Percentiles rank a stretch among this genome's conserved stretches.
phyloP scores from a whole-genome alignment of 805 yeast species.

The Ogataea siamensis region DNA sequence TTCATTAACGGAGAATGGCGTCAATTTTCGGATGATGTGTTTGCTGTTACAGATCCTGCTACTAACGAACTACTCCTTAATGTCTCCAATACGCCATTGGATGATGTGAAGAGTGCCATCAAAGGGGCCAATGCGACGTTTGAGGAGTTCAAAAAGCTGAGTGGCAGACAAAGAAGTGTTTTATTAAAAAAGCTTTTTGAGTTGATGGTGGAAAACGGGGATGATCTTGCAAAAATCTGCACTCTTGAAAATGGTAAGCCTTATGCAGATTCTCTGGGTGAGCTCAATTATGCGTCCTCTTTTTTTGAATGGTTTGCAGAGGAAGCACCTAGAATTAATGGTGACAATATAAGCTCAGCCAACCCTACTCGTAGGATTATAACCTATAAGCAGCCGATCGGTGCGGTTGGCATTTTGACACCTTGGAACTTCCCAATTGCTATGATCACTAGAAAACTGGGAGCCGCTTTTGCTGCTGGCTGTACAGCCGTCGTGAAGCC shows the following conservation, averaged over 20 bases:
- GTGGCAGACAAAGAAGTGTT: constrained; percentile 55
- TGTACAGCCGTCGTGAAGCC: constrained; percentile 78
- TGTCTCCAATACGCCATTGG: constrained; percentile 53
- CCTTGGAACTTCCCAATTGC: constrained; percentile 88
- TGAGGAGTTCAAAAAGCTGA: constrained; percentile 46
- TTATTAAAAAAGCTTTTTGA: constrained; percentile 51
- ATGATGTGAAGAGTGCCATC: constrained; percentile 53
- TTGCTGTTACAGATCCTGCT: constrained; percentile 78
- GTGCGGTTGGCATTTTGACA: constrained; percentile 74
- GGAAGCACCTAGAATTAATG: constrained; percentile 69
- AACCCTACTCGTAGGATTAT: constrained; percentile 48
- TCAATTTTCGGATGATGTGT: constrained; percentile 40
- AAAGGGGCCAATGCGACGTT: constrained; percentile 54
- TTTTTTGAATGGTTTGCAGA: constrained; percentile 91
- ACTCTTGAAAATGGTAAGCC: constrained; percentile 78
- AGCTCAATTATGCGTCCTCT: constrained; percentile 62
- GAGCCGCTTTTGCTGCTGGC: constrained; percentile 78
- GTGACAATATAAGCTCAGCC: constrained; percentile 62
- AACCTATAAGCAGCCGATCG: constrained; percentile 71
- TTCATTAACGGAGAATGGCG: constrained; percentile 77
- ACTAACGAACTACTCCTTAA: constrained; percentile 47
- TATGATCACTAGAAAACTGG: constrained; percentile 71
- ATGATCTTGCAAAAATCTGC: constrained; percentile 62
- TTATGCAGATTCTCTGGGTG: constrained; percentile 67
- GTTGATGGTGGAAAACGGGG: constrained; percentile 54